These are phyloP conservation scores for Dissoconium aciculare DNA, from an alignment of 2,329 filamentous ascomycete species.

Conservation along the genomic window DNA sequence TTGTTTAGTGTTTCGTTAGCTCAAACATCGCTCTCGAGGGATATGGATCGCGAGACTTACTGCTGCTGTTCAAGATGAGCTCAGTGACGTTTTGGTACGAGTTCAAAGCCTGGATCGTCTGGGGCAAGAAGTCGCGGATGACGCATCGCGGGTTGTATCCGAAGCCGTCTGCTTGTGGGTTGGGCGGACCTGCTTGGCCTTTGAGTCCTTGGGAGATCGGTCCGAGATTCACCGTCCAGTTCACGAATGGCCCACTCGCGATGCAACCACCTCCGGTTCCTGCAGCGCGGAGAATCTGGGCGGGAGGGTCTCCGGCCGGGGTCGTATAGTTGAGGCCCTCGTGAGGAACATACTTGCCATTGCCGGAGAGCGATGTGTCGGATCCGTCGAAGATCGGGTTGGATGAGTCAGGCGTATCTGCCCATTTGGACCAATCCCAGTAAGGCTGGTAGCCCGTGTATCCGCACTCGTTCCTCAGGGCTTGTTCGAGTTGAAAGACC, in stretches of 20 bases:
- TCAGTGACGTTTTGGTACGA: conserved; percentile 11
- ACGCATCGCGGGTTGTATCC: conserved; percentile 14
- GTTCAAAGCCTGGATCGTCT: conserved; percentile 10
- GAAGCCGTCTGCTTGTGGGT: conserved; percentile 18
- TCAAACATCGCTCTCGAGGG: too few species aligned
- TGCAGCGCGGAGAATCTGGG: conserved; percentile 27
- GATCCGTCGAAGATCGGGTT: conserved; percentile 29
- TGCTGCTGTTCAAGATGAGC: conserved; percentile 9
- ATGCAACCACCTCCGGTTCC: conserved; percentile 45
- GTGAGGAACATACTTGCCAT: conserved; percentile 10
- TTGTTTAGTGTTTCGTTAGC: too few species aligned
- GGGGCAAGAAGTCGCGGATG: conserved; percentile 14
- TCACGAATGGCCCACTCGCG: conserved; percentile 36
- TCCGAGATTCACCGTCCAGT: conserved; percentile 24
- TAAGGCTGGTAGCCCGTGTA: conserved; percentile 29
- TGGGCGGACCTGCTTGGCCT: conserved; percentile 9
- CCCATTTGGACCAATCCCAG: conserved; percentile 1
- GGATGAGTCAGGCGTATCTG: conserved; percentile 21
- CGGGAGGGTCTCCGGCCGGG: conserved; percentile 5
- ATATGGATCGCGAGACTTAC: too few species aligned
- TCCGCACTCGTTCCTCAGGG: conserved; percentile 28
- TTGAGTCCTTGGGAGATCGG: conserved; percentile 8
- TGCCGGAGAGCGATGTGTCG: conserved; percentile 31
- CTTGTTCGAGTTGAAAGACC: conserved; percentile 31
- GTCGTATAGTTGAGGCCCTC: conserved; percentile 1